phyloP scores from a whole-genome alignment of 2,329 filamentous ascomycete species.

The Neoascochyta sp. region DNA sequence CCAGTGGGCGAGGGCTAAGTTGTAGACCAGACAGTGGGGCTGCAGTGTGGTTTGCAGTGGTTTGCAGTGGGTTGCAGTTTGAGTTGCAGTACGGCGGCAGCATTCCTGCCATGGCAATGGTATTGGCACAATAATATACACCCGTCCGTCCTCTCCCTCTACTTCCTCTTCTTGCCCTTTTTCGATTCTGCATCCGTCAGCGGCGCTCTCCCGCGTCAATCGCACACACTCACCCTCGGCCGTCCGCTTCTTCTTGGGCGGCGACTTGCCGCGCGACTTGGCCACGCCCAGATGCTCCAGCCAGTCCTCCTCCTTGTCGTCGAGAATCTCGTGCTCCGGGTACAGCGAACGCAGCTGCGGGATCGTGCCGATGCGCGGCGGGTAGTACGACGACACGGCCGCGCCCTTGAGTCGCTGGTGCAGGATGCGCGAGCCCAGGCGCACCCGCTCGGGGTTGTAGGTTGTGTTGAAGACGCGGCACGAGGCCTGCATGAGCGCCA shows the following conservation, averaged over 20 bases:
- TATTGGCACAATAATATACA: no score
- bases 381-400: conserved; percentile 81
- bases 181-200: conserved; percentile 40
- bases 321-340: conserved; percentile 63
- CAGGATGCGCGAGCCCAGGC: conserved; percentile 87
- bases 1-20: conserved; percentile 16
- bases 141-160: conserved; percentile 9
- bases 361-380: conserved; percentile 67
- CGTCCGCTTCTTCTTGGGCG: conserved; percentile 83
- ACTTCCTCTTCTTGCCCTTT: conserved; percentile 48
- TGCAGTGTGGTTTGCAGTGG: no score
- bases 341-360: conserved; percentile 70
- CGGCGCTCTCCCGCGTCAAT: neutral
- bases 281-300: conserved; percentile 61
- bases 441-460: conserved; percentile 79
- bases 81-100: no score
- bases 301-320: conserved; percentile 76
- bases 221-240: conserved; percentile 41
- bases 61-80: no score
- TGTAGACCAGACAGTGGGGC: no score
- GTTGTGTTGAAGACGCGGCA: conserved; percentile 88
- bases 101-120: no score
- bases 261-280: conserved; percentile 69
- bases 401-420: conserved; percentile 86
- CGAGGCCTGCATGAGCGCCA: conserved; percentile 83